phyloP scores from a whole-genome alignment of 2,329 filamentous ascomycete species.

The Penicillium freii region DNA sequence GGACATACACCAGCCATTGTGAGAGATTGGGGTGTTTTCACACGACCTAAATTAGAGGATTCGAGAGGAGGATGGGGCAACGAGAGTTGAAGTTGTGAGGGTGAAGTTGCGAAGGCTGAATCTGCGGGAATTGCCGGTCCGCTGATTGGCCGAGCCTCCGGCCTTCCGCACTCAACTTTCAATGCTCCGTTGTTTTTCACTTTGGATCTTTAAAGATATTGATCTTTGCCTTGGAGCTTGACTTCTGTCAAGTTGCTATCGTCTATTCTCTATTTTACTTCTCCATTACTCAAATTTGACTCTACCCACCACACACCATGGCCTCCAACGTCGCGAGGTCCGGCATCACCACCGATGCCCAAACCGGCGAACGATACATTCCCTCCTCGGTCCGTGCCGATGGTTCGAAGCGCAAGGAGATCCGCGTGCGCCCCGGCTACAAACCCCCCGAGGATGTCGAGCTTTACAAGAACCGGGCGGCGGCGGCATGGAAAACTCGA shows the following conservation, averaged over 20 bases:
- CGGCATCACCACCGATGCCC: constrained; percentile 73
- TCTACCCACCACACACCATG: constrained; percentile 8
- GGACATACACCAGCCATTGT: constrained; percentile 55
- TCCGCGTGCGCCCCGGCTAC: constrained; percentile 90
- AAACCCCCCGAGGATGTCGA: constrained; percentile 93
- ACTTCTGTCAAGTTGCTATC: neutral
- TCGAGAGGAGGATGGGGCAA: constrained; percentile 8
- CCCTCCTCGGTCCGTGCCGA: constrained; percentile 83
- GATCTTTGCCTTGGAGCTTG: constrained; percentile 2
- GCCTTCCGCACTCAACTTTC: constrained; percentile 20
- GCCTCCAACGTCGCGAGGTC: constrained; percentile 35
- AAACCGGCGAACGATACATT: constrained; percentile 80
- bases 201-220: constrained; percentile 1
- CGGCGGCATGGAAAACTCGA: constrained; percentile 78
- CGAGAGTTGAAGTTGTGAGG: constrained; percentile 23
- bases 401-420: constrained; percentile 88
- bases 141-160: constrained; percentile 39
- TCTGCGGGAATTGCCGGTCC: constrained; percentile 40
- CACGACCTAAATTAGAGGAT: constrained; percentile 12
- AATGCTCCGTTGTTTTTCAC: constrained; percentile 13
- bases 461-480: constrained; percentile 89
- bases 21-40: constrained; percentile 27
- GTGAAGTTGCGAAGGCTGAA: constrained; percentile 35
- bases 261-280: neutral
- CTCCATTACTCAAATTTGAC: neutral